Conservation (phyloP, 805 yeast genomes). For the Saturnispora ahearnii region DNA sequence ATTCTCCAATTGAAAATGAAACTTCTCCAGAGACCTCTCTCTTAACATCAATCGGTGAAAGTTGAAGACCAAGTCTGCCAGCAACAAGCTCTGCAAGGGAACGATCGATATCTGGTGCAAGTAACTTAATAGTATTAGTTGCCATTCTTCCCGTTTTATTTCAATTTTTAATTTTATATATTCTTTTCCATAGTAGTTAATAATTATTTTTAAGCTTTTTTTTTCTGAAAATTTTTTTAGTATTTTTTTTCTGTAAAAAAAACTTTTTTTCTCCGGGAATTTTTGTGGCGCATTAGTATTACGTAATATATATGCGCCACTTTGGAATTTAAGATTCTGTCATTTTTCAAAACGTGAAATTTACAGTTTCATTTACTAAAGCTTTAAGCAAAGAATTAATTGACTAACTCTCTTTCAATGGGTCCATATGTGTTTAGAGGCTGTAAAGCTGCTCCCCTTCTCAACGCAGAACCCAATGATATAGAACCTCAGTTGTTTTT, state of each 20-base stretch:
- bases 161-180: not conserved
- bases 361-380: not conserved
- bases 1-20: slow-evolving; percentile 68
- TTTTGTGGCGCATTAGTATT: not conserved
- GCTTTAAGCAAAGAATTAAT: not conserved
- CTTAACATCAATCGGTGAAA: slow-evolving; percentile 55
- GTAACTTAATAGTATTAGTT: slow-evolving; percentile 57
- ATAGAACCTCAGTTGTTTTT: not conserved
- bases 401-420: not conserved
- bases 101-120: slow-evolving; percentile 61
- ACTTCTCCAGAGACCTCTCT: slow-evolving; percentile 68
- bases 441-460: not conserved
- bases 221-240: not conserved
- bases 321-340: too few species aligned
- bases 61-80: slow-evolving; percentile 42
- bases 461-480: not conserved
- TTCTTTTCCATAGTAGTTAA: not conserved
- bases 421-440: slow-evolving; percentile 3
- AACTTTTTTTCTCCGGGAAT: not conserved
- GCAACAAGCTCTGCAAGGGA: slow-evolving; percentile 65
- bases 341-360: not conserved
- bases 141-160: slow-evolving; percentile 39
- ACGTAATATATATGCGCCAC: not conserved
- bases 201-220: not conserved
- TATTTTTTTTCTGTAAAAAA: not conserved